Conservation (phyloP, 345 rosid species). For the Fremontodendron californicum region DNA sequence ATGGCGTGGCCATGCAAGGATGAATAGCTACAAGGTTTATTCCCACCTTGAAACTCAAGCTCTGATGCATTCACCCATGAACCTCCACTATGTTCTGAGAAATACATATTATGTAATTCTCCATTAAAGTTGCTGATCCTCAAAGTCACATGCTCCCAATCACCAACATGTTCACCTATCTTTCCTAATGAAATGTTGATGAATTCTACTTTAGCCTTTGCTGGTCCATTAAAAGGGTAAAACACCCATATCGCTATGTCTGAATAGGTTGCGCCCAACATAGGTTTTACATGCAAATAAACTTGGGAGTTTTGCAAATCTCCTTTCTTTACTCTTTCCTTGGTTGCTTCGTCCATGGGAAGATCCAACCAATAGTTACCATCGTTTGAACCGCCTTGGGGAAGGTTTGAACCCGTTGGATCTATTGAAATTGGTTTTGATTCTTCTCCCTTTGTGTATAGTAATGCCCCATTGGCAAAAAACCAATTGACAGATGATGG, state of each 20-base stretch:
- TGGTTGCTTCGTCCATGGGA: slow-evolving; percentile 38
- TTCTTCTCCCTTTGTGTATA: slow-evolving; percentile 58
- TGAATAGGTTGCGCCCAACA: slow-evolving; percentile 71
- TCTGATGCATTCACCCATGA: slow-evolving; percentile 58
- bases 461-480: slow-evolving; percentile 61
- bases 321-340: slow-evolving; percentile 65
- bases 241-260: slow-evolving; percentile 71
- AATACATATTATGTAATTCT: slow-evolving; percentile 45
- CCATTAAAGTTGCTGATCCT: slow-evolving; percentile 75
- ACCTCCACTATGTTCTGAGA: slow-evolving; percentile 70
- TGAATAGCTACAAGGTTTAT: slow-evolving; percentile 50
- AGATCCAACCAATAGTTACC: slow-evolving; percentile 78
- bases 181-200: slow-evolving; percentile 50
- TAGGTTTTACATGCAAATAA: slow-evolving; percentile 67
- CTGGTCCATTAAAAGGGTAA: slow-evolving; percentile 81
- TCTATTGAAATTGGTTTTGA: slow-evolving; percentile 47
- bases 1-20: slow-evolving; percentile 75
- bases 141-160: slow-evolving; percentile 84
- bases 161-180: too few relatives aligned
- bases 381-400: slow-evolving; percentile 70
- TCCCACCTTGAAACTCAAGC: too few relatives aligned
- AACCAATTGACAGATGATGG: slow-evolving; percentile 73
- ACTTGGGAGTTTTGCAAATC: slow-evolving; percentile 44
- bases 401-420: slow-evolving; percentile 67
- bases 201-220: slow-evolving; percentile 53